A percentile compares a stretch with the other conserved stretches of the same genome.
These are phyloP conservation scores for Phaeosphaeriaceae sp. DNA, from an alignment of 2,329 filamentous ascomycete genomes.

Conservation along the genomic window DNA sequence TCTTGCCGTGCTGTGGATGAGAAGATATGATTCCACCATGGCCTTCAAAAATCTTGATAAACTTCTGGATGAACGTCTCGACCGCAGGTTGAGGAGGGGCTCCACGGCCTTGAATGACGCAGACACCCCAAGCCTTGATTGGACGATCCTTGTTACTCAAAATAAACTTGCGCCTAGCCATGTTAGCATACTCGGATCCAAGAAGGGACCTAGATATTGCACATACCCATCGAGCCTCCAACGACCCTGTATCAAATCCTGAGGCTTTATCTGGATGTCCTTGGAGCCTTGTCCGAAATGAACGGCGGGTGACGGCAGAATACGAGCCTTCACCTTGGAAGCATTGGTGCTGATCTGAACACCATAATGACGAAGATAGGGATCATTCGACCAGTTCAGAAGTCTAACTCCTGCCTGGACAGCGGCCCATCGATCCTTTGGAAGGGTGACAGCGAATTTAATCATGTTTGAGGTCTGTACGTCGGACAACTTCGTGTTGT, in stretches of 20 bases:
- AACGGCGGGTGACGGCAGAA: slow-evolving; percentile 75
- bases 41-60: slow-evolving; percentile 64
- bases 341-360: slow-evolving; percentile 71
- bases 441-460: slow-evolving; percentile 85
- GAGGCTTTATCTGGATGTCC: slow-evolving; percentile 28
- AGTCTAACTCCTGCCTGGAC: slow-evolving; percentile 72
- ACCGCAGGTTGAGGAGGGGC: slow-evolving; percentile 51
- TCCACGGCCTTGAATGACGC: slow-evolving; percentile 65
- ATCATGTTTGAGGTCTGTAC: slow-evolving; percentile 84
- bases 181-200: not conserved
- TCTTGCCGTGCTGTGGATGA: slow-evolving; percentile 36
- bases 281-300: slow-evolving; percentile 60
- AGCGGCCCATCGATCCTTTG: slow-evolving; percentile 68
- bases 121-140: slow-evolving; percentile 77
- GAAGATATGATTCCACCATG: slow-evolving; percentile 65
- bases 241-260: slow-evolving; percentile 66
- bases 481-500: slow-evolving; percentile 64
- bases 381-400: slow-evolving; percentile 72
- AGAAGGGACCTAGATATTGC: not conserved
- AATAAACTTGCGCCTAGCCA: slow-evolving; percentile 74
- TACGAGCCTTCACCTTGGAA: slow-evolving; percentile 67
- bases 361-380: slow-evolving; percentile 74
- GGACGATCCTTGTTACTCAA: slow-evolving; percentile 63
- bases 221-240: slow-evolving; percentile 74
- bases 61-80: slow-evolving; percentile 64